Evolutionary conservation across 345 rosid species (phyloP), one percentile per base, ranked within the genome.

Genomic region (Adansonia digitata): DNA sequence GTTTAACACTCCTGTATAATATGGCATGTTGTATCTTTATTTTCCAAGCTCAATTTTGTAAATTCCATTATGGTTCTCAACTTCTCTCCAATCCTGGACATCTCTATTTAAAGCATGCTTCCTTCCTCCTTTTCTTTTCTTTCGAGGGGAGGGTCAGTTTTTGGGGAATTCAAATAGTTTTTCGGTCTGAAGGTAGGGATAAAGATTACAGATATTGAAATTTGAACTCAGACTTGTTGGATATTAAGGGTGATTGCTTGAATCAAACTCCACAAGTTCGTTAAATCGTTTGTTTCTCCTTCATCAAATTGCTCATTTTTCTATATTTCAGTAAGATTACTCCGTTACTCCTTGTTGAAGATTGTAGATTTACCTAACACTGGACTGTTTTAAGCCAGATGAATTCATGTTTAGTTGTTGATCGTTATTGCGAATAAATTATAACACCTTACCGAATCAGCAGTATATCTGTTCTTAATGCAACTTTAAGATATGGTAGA

Each of bases 1-100:
- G 76, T 76, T 63, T 61, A 79, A 69, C n/a, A 15, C 75, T 69
- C 40, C 20, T 80, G 77, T 82, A 75, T 67, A 29, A 75, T 76
- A 72, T 60, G 40, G 29, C 43, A 42, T 62, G 56, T 45, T 74
- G 59, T 14, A 72, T 71, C 27, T 52, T 22, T 11, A 51, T 24
- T 67, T 78, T 72, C 69, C 49, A 39, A 37, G 7, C 11, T 72
- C 24, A 29, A 22, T 39, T 39, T 39, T 56, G 51, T 53, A 72
- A 34, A 51, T 39, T 49, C 34, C 22, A 18, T 46, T 69, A 49
- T 45, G 6, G 26, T 37, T 42, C 31, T 39, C 48, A 37, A 1
- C 26, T 18, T 63, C 20, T 35, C n/a, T 24, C 40, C 1, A 31
- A 31, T 40, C n/a, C 0, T 67, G 5, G n/a, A 14, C 20, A 5